A percentile compares a stretch with the other conserved stretches of the same genome.
These are phyloP conservation scores for Capronia epimyces DNA, from an alignment of 2,329 filamentous ascomycete genomes.

Conservation along the genomic window DNA sequence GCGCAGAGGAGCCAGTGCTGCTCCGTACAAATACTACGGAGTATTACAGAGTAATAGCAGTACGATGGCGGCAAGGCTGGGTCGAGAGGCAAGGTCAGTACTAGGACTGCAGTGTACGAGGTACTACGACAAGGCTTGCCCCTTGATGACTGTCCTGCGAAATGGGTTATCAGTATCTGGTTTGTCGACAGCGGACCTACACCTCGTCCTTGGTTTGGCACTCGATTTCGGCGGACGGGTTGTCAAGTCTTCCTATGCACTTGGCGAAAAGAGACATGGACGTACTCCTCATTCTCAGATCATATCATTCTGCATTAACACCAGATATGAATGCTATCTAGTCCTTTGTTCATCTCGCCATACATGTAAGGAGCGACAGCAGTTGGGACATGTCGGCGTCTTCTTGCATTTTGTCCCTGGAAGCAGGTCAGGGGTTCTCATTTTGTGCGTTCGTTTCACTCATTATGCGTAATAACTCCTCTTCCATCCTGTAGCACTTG, in stretches of 20 bases:
- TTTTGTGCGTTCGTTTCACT: neutral
- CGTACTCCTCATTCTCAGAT: neutral
- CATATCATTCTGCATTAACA: neutral
- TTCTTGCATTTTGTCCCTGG: neutral
- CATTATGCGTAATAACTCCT: neutral
- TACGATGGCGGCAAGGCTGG: too few species aligned
- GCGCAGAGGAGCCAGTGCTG: too few species aligned
- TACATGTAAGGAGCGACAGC: constrained; percentile 3
- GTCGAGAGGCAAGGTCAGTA: neutral
- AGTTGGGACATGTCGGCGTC: neutral
- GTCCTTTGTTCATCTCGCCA: constrained; percentile 1
- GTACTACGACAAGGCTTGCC: neutral
- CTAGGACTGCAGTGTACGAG: neutral
- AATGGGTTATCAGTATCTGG: too few species aligned
- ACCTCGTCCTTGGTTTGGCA: too few species aligned
- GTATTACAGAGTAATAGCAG: too few species aligned
- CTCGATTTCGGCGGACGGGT: too few species aligned
- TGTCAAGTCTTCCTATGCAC: too few species aligned
- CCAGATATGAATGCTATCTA: constrained; percentile 1
- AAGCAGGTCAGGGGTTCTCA: neutral
- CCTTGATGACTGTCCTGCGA: neutral
- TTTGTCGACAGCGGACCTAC: too few species aligned
- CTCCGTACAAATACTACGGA: neutral
- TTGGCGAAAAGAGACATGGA: too few species aligned
- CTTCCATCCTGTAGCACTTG: neutral